Evolutionary conservation across 768 basidiomycete species (phyloP), one percentile per base, ranked within the genome.

Genomic region (Podaxis mareebaensis): DNA sequence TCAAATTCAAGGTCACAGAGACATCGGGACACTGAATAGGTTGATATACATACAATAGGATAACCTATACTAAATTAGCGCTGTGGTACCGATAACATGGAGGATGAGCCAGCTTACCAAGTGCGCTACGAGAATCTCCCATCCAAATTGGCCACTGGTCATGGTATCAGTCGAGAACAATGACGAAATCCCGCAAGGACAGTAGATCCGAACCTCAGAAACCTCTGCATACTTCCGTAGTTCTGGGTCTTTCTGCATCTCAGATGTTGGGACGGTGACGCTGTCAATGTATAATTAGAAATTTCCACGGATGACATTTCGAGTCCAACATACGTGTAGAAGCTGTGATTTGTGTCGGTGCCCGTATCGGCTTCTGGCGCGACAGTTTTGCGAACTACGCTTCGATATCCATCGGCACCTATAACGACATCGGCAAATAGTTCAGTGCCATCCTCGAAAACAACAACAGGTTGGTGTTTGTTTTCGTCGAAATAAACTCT

Each of bases 321-420:
- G 51, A 56, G 24, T 63, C 38, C 28, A 63, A 68, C 80, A 49
- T 64, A 80, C 80, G 78, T 77, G 63, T 78, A 81, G 46, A 81
- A 73, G 33, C 75, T 65, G 63, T 70, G 65, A 54, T 75, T 64
- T 57, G 69, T 63, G 61, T 75, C 70, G 1, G 68, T 54, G 22
- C 67, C 67, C 0, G 68, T 67, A 56, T 74, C 66, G n/a, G 69
- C 73, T 57, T 76, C 70, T 15, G 73, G 71, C 1, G 72, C 76
- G 1, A 78, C 68, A 7, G 79, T 74, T 3, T 77, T 73, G 30
- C 76, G 70, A 48, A 80, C 74, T n/a, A 77, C 52, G 54, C 83
- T 81, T 11, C 70, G 71, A 55, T 71, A 71, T 5, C 85, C 84
- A 66, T 85, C 84, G 12, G 84, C 84, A 30, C 83, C 84, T 36